phyloP scores from a whole-genome alignment of 78 protist species.

The Dictyostelium capitatum region DNA sequence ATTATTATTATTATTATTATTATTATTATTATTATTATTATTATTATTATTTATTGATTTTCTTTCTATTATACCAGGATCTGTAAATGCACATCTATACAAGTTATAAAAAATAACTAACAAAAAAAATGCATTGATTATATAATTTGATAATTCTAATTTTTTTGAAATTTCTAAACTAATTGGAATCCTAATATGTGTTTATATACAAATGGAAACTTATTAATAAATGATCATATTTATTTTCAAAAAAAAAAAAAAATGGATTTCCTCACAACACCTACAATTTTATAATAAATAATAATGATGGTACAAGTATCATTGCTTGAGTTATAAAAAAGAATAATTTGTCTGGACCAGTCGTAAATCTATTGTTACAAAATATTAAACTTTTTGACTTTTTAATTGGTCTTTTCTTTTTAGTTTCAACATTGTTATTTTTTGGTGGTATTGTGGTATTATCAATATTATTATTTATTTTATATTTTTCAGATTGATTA shows the following conservation, averaged over 20 bases:
- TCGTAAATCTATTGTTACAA: background rate
- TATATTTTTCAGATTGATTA: too few species aligned
- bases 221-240: too few species aligned
- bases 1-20: too few species aligned
- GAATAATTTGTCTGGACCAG: conserved; percentile 28
- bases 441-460: too few species aligned
- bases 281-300: background rate
- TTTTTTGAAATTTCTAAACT: conserved; percentile 3
- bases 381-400: background rate
- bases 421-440: background rate
- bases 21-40: background rate
- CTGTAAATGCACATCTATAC: background rate
- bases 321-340: background rate
- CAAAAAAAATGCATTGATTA: background rate
- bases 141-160: background rate
- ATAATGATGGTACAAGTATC: conserved; percentile 15
- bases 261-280: background rate
- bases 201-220: too few species aligned
- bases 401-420: background rate
- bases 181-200: background rate
- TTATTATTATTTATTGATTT: background rate
- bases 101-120: background rate
- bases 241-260: background rate
- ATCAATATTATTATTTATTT: background rate
- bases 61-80: conserved; percentile 22